Evolutionary conservation across 2,329 filamentous ascomycete genomes (phyloP), one percentile per base, ranked within the genome.

Genomic region (Periconia digitata): DNA sequence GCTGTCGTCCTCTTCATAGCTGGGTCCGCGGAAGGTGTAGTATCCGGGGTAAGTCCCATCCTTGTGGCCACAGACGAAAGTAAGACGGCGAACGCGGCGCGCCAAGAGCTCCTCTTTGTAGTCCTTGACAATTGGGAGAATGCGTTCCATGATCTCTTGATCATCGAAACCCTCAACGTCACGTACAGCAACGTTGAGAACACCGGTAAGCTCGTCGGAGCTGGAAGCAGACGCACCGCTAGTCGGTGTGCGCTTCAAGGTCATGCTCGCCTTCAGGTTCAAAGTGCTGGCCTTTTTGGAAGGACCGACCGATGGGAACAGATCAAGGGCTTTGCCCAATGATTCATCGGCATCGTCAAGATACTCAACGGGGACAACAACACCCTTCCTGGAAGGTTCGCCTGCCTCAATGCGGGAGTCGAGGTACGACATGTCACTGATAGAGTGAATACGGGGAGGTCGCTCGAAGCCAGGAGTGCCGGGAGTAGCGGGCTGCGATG

Each of bases 21-120:
- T 76, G 22, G 94, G 92, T 6, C 92, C 92, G 70, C 94, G 88
- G 90, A 97, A 99, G 37, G 94, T 99, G 81, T 89, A 97, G 82
- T 99, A 97, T 40, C 90, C 91, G 18, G 92, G 94, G 72, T 97
- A 96, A 13, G 90, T 90, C 46, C 92, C 94, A 67, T 99, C 90
- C 68, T 86, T 90, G 78, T 90, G 90, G 47, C 94, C 94, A 68
- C 92, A 96, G 72, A 97, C 94, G 77, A 99, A 96, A 42, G 92
- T 96, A 47, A 99, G 76, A 59, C 94, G 89, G 56, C 94, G 91
- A 41, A 99, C 86, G 43, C 86, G 85, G 60, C 88, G 90, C 45
- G 85, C 78, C 21, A 92, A 76, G 20, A 99, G 81, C 63, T 99
- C 94, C 1, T 89, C 83, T 79, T 89, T 92, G 81, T 86, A 86